phyloP scores from a whole-genome alignment of 2,329 filamentous ascomycete genomes.

The Verticillium albo-atrum region DNA sequence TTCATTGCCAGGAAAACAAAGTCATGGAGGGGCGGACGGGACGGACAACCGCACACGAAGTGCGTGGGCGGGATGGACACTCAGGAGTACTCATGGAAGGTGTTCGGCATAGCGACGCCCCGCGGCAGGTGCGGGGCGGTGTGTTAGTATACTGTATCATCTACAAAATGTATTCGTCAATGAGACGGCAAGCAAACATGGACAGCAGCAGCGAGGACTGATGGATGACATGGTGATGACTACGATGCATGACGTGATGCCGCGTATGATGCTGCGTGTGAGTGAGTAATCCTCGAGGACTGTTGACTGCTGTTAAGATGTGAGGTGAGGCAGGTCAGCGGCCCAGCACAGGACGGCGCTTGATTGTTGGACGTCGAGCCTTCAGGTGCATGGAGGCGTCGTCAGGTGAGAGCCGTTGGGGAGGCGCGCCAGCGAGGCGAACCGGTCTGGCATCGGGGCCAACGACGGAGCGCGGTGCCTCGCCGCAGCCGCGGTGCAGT shows the following conservation, averaged over 20 bases:
- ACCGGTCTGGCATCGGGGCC: neutral
- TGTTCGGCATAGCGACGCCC: neutral
- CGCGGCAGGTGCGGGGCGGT: neutral
- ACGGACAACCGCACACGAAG: neutral
- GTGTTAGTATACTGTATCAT: neutral
- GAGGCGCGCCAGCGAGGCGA: neutral
- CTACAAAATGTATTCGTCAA: neutral
- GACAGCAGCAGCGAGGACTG: no score
- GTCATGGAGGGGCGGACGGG: neutral
- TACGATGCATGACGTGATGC: no score
- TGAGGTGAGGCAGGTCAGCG: no score
- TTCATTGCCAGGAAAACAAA: neutral
- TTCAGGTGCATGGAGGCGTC: no score
- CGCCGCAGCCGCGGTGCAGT: neutral
- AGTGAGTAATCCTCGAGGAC: no score
- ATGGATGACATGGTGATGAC: no score
- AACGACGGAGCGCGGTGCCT: neutral
- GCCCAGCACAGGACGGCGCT: no score
- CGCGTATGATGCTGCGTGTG: no score
- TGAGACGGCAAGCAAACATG: no score
- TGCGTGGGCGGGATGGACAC: neutral
- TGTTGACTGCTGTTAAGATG: no score
- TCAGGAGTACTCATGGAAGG: neutral
- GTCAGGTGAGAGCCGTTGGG: no score
- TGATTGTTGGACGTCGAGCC: no score